Conservation (phyloP, 2,329 filamentous ascomycete species). For the Annulohypoxylon truncatum region DNA sequence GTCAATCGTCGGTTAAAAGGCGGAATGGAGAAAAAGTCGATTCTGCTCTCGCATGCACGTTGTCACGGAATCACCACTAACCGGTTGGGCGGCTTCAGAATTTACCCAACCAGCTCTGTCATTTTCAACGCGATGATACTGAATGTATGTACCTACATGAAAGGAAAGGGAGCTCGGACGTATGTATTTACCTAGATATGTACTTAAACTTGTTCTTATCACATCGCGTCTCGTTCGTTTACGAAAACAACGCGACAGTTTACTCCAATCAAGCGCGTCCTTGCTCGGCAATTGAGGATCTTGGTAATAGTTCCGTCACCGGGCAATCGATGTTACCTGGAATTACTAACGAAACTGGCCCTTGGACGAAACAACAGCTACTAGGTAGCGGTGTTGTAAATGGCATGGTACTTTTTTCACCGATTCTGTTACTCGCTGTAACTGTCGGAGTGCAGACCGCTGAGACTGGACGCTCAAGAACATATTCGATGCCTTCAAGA, state of each 20-base stretch:
- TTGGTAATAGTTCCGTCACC: conserved; percentile 20
- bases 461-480: neutral
- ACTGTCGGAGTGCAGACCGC: conserved; percentile 17
- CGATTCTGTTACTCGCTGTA: conserved; percentile 29
- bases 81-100: neutral
- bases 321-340: conserved; percentile 25
- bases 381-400: conserved; percentile 5
- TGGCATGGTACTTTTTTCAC: conserved; percentile 9
- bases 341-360: conserved; percentile 4
- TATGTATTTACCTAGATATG: neutral
- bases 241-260: conserved; percentile 27
- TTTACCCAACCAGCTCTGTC: neutral
- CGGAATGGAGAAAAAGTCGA: conserved; percentile 1
- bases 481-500: conserved; percentile 5
- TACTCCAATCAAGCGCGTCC: conserved; percentile 25
- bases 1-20: conserved; percentile 9
- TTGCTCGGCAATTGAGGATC: conserved; percentile 30
- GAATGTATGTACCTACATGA: neutral
- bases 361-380: conserved; percentile 3
- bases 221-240: conserved; percentile 24
- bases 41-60: neutral
- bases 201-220: neutral
- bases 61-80: neutral
- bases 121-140: neutral
- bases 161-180: conserved; percentile 1